These are phyloP conservation scores for Crassisporium funariophilum DNA, from an alignment of 768 basidiomycete genomes.

Conservation along the genomic window DNA sequence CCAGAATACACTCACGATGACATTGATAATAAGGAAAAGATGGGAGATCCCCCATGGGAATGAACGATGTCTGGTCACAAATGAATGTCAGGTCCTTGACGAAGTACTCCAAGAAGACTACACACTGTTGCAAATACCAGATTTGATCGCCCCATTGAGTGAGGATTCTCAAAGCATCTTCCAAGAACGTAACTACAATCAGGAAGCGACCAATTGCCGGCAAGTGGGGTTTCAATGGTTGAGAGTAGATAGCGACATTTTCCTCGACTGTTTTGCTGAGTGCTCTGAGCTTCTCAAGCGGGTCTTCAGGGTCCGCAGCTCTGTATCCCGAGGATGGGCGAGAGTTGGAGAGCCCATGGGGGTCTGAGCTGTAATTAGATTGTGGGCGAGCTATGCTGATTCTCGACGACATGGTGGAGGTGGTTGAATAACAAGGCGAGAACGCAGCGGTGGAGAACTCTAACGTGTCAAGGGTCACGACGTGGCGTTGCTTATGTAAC, in stretches of 20 bases:
- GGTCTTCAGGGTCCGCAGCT: constrained; percentile 80
- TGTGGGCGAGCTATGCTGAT: constrained; percentile 81
- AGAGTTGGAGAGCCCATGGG: constrained; percentile 79
- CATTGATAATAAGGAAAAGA: constrained; percentile 87
- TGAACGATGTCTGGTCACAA: constrained; percentile 72
- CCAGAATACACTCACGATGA: constrained; percentile 64
- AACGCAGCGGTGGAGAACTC: constrained; percentile 15
- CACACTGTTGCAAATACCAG: constrained; percentile 96
- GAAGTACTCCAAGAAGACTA: constrained; percentile 7
- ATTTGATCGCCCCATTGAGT: constrained; percentile 97
- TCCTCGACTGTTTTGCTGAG: constrained; percentile 85
- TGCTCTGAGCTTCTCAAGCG: constrained; percentile 72
- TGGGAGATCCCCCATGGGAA: constrained; percentile 98
- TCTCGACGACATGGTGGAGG: constrained; percentile 72
- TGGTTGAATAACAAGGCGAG: constrained; percentile 23
- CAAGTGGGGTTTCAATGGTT: constrained; percentile 91
- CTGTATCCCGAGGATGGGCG: constrained; percentile 72
- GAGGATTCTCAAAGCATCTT: constrained; percentile 91
- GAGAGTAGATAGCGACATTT: constrained; percentile 86
- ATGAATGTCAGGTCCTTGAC: constrained; percentile 2
- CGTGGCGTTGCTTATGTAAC: constrained; percentile 48
- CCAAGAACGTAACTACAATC: constrained; percentile 97
- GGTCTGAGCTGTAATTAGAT: constrained; percentile 60
- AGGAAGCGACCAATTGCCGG: constrained; percentile 95
- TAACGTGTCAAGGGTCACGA: constrained; percentile 51